Conservation (phyloP, 2,329 filamentous ascomycete species). For the Paracoccidioides brasiliensis region DNA sequence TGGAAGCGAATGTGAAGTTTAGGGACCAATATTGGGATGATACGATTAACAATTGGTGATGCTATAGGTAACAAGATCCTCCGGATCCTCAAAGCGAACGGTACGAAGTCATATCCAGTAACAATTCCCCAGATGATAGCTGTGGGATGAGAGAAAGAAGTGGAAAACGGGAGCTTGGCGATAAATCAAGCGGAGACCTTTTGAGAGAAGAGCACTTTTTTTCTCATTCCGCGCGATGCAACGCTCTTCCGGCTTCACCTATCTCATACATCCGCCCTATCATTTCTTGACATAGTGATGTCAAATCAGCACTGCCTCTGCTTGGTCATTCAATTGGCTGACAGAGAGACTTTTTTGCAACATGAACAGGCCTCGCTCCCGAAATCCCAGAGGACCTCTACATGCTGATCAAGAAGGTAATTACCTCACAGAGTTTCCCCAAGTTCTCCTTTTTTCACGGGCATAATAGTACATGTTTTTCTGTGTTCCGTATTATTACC, state of each 20-base stretch:
- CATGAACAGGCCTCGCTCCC: constrained; percentile 78
- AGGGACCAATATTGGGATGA: not conserved
- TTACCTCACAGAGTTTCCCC: constrained; percentile 7
- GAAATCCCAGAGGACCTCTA: constrained; percentile 99
- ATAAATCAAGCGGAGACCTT: constrained; percentile 6
- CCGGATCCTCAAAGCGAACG: constrained; percentile 92
- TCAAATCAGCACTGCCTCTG: constrained; percentile 52
- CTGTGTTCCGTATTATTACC: not conserved
- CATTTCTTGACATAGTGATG: not conserved
- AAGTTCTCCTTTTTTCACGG: not conserved
- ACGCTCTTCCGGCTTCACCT: not conserved
- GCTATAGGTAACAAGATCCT: constrained; percentile 93
- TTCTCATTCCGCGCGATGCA: not conserved
- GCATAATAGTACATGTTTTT: not conserved
- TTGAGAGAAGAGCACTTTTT: not conserved
- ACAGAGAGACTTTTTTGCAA: constrained; percentile 63
- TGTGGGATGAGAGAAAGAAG: constrained; percentile 4
- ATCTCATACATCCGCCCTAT: not conserved
- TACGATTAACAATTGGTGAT: constrained; percentile 24
- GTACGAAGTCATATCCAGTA: constrained; percentile 45
- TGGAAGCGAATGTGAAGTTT: not conserved
- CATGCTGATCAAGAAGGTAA: constrained; percentile 99
- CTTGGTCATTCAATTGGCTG: constrained; percentile 63
- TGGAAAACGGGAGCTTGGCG: constrained; percentile 2
- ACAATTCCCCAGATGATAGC: constrained; percentile 10